Percentiles rank a stretch among this genome's conserved stretches.
These are phyloP conservation scores for Suillus subaureus DNA, from an alignment of 768 basidiomycete genomes.

Conservation along the genomic window DNA sequence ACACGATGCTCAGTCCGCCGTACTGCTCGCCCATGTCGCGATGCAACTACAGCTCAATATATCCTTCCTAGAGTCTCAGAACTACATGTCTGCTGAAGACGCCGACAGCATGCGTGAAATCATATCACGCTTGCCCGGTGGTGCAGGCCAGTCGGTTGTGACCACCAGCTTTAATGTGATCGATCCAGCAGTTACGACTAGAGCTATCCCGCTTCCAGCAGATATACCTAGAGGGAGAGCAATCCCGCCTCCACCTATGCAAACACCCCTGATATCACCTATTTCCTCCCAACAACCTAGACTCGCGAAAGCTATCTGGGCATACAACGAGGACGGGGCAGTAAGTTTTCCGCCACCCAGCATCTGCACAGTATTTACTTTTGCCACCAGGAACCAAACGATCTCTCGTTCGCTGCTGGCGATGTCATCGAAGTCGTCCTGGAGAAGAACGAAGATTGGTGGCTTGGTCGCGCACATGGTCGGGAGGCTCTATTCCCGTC, in stretches of 20 bases:
- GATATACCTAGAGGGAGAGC: slow-evolving; percentile 14
- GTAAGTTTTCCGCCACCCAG: slow-evolving; percentile 32
- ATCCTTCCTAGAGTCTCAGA: slow-evolving; percentile 57
- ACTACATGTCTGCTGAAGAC: slow-evolving; percentile 52
- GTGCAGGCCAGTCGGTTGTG: slow-evolving; percentile 20
- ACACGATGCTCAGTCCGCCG: slow-evolving; percentile 35
- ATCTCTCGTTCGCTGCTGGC: slow-evolving; percentile 74
- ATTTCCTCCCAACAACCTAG: slow-evolving; percentile 9
- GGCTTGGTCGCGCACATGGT: slow-evolving; percentile 69
- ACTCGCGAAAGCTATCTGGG: slow-evolving; percentile 54
- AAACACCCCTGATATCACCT: slow-evolving; percentile 2
- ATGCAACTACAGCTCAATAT: slow-evolving; percentile 59
- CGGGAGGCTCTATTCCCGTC: slow-evolving; percentile 78
- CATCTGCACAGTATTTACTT: slow-evolving; percentile 11
- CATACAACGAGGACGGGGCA: slow-evolving; percentile 61
- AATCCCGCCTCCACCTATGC: slow-evolving; percentile 17
- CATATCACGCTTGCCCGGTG: slow-evolving; percentile 45
- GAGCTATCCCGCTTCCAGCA: slow-evolving; percentile 1
- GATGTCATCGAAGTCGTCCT: slow-evolving; percentile 79
- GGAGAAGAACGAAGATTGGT: slow-evolving; percentile 88
- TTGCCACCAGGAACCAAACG: slow-evolving; percentile 66
- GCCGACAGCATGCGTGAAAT: slow-evolving; percentile 44
- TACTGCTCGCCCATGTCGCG: slow-evolving; percentile 61
- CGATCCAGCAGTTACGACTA: slow-evolving; percentile 9
- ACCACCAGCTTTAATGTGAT: slow-evolving; percentile 15